Conservation (phyloP, 1,139 yeast species). For the Suhomyces maxii region DNA sequence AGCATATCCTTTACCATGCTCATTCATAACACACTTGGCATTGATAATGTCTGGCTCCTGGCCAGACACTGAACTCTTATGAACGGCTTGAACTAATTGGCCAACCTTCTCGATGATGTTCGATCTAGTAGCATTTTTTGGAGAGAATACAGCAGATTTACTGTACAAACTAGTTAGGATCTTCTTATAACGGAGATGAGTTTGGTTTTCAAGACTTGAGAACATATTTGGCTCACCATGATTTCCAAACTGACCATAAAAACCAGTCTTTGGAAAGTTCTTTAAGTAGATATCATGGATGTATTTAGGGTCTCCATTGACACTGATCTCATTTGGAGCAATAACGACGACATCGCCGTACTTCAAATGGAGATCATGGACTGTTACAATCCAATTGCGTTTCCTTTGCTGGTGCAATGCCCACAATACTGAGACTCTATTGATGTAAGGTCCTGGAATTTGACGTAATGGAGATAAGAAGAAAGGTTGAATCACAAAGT, state of each 20-base stretch:
- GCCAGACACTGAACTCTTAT: conserved; percentile 34
- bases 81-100: conserved; percentile 28
- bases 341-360: conserved; percentile 64
- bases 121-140: conserved; percentile 30
- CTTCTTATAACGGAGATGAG: conserved; percentile 53
- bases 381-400: conserved; percentile 50
- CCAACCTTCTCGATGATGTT: conserved; percentile 25
- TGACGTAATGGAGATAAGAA: conserved; percentile 49
- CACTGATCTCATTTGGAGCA: conserved; percentile 63
- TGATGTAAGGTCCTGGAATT: conserved; percentile 63
- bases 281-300: conserved; percentile 57
- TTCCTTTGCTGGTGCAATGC: conserved; percentile 54
- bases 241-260: conserved; percentile 63
- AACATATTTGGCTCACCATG: conserved; percentile 62
- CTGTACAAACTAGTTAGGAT: conserved; percentile 50
- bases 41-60: conserved; percentile 34
- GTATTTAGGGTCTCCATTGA: conserved; percentile 50
- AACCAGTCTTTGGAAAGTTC: conserved; percentile 59
- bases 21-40: conserved; percentile 31
- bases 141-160: conserved; percentile 41
- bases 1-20: conserved; percentile 35
- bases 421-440: conserved; percentile 49
- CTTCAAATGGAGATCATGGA: conserved; percentile 51
- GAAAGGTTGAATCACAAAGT: conserved; percentile 45
- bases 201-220: conserved; percentile 49